Conservation (phyloP, 768 basidiomycete genomes). For the Boletus pseudo-olivaceus region DNA sequence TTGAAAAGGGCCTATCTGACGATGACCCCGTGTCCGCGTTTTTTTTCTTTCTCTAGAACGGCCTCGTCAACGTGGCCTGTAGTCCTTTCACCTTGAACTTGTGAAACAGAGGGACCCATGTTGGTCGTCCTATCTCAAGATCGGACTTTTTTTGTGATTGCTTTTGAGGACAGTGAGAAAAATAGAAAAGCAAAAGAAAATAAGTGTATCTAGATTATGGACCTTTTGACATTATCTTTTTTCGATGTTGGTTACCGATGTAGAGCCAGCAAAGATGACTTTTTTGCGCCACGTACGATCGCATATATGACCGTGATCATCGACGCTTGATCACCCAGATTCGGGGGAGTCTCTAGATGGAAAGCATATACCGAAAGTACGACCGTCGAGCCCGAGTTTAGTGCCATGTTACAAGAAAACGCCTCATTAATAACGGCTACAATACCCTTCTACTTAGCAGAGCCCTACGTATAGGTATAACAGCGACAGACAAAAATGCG, state of each 20-base stretch:
- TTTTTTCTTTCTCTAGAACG: conserved; percentile 3
- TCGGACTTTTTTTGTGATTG: conserved; percentile 3
- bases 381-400: not conserved
- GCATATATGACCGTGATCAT: not conserved
- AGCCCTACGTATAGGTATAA: conserved; percentile 1
- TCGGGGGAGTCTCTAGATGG: too few relatives aligned
- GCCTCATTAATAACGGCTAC: conserved; percentile 8
- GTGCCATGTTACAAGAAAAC: not conserved
- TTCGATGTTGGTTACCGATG: not conserved
- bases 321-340: too few relatives aligned
- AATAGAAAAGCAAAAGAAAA: not conserved
- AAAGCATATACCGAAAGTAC: not conserved
- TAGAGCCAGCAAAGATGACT: not conserved
- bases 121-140: not conserved
- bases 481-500: not conserved
- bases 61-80: conserved; percentile 2
- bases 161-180: not conserved
- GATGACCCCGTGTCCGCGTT: not conserved
- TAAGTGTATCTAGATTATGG: not conserved
- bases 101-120: not conserved
- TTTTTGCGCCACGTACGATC: not conserved
- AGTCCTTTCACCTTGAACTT: not conserved
- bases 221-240: not conserved
- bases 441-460: conserved; percentile 8
- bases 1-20: not conserved